Base-by-base conservation (phyloP, 768 basidiomycete genomes). In the Lentinula edodes region DNA sequence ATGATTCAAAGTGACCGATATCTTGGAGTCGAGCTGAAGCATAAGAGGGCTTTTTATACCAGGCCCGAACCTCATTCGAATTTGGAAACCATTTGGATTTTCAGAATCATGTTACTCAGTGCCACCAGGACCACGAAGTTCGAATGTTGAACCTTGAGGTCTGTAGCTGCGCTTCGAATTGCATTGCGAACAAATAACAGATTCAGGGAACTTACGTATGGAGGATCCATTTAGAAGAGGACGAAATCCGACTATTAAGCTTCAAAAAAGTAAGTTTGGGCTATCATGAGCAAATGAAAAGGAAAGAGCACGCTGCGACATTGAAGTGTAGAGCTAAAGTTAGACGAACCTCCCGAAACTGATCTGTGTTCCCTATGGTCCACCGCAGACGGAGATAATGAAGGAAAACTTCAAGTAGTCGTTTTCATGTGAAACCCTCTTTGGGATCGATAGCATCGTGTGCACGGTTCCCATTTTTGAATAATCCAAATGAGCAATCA, bases 1-100 rank as follows among this genome's bases (percentile, higher is more conserved):
- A 60, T 58, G 46, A 55, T 54, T 51, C 58, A 16, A 36, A 56
- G 52, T 56, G 52, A 60, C 46, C 56, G 41, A 43, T 51, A 20
- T 48, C 46, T 48, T 34, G 51, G 7, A 56, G 41, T 42, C 18
- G 38, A 39, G 55, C 55, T 8, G 55, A 56, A 55, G 53, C 39
- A 38, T 38, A 23, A 52, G 0, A 45, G 28, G 43, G 38, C 39
- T 38, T 56, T 43, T 56, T 56, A 56, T 56, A 56, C 23, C 41
- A 39, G 41, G 39, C 6, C 20, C 41, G 13, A 20, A 6, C 18
- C 23, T 28, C 32, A 34, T 55, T 18, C 53, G 6, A 18, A 20
- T 56, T 3, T 15, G 23, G n/a, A 28, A 28, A 23, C 16, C 13
- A 39, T 20, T 7, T 28, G 41, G 23, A 45, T 41, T 42, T 43